Evolutionary conservation across 2,329 filamentous ascomycete species (phyloP), one percentile per base, ranked within the genome.

Genomic region (Exophiala calicioides): DNA sequence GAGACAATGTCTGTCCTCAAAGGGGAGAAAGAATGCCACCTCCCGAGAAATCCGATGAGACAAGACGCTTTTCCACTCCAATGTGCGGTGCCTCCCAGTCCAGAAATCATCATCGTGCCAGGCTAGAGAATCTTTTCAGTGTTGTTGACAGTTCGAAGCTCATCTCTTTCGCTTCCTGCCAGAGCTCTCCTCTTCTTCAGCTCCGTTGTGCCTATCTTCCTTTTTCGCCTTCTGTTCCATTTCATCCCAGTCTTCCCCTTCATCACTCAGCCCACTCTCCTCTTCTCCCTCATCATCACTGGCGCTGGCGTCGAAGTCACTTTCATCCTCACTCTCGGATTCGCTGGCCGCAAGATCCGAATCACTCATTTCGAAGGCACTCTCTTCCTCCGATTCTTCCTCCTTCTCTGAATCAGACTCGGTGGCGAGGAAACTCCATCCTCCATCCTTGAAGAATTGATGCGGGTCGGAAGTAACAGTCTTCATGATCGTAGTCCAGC

Each of bases 401-500:
- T 74, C 81, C 32, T 80, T 88, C 56, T 95, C 90, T 10, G 86
- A 88, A 62, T 97, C 93, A 0, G 86, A 90, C 50, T 96, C 91
- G 26, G 85, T 85, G 43, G 85, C 84, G 49, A 98, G 68, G 79
- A 98, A 97, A 1, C 82, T 86, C 93, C 93, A 98, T 34, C 93
- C 93, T 23, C 94, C 93, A 56, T 97, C 91, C 3, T 79, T 81
- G 68, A 96, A 98, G 81, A 98, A 98, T 59, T 86, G 82, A 65
- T 98, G 91, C 2, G 93, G 88, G 31, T 98, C 90, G 26, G 86
- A 84, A 15, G 87, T 91, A 19, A 98, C 90, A 0, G 93, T 98
- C 78, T 98, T 98, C 90, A 98, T 98, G 65, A 98, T 98, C 12
- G 90, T 95, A 8, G 88, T 86, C 93, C 93, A 98, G 77, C 97